Base-by-base conservation (phyloP, 345 rosid species). In the Murraya koenigii region DNA sequence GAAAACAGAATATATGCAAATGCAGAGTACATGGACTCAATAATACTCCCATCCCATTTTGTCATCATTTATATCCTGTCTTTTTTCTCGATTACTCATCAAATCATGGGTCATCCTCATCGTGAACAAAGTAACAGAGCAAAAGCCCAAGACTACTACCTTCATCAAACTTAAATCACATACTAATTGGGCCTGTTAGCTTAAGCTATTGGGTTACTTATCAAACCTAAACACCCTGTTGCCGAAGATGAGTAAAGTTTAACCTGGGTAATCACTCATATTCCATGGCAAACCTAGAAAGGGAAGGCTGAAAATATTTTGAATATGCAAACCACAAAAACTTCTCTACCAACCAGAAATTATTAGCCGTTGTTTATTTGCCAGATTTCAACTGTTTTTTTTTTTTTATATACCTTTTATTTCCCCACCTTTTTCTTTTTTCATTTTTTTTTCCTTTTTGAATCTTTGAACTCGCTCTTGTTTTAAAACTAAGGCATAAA, bases 1-100 rank as follows among this genome's bases (percentile, higher is more conserved):
- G 62, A 32, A 15, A 4, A 63, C 11, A 14, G 70, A 75, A 47
- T 64, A 63, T 47, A 22, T 47, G 70, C 32, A 47, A 47, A 22
- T 75, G 59, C 70, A 44, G 17, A 7, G 70, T 75, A 63, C 61
- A 20, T 33, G 61, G 70, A 69, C 73, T 44, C 23, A 14, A 47
- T 44, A 74, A 47, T 23, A 64, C 64, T 30, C 61, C 39, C 20
- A 63, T 49, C n/a, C 15, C 33, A 47, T 47, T 44, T 32, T 64
- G 71, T 75, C 33, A 30, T 49, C 20, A 28, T 64, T 25, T 63
- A 39, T 63, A 11, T 64, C 47, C 8, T 63, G 32, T 66, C 60
- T 19, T 23, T 47, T 26, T 30, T n/a, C 49, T 38, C 5, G 35
- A 58, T 6, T 26, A 25, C 13, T 59, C 76, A 36, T 59, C 19